Conservation (phyloP, 192 early-diverging fungal species). For the Globomyces pollinis-pini region DNA sequence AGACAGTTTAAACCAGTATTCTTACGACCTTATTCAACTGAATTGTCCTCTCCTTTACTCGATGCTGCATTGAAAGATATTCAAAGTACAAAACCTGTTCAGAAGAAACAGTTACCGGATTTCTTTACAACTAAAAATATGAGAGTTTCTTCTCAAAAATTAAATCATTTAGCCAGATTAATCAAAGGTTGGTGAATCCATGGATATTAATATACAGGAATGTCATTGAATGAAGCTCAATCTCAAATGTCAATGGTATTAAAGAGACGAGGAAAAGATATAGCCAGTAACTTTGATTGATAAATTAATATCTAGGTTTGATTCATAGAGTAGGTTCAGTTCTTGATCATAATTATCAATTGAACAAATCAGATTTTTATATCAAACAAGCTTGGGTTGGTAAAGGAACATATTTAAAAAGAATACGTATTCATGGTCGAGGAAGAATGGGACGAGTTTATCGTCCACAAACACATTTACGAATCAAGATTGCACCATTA, state of each 20-base stretch:
- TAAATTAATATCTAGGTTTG: no score
- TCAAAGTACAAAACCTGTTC: background rate
- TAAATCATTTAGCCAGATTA: slow-evolving; percentile 36
- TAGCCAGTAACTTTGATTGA: slow-evolving; percentile 12
- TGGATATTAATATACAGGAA: no score
- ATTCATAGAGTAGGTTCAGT: slow-evolving; percentile 21
- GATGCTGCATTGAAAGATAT: slow-evolving; percentile 16
- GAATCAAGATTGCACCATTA: slow-evolving; percentile 54
- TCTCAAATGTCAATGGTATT: slow-evolving; percentile 33
- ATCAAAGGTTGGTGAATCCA: no score
- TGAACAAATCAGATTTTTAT: slow-evolving; percentile 16
- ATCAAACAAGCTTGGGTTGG: slow-evolving; percentile 72
- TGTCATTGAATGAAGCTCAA: slow-evolving; percentile 30
- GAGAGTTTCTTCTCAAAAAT: slow-evolving; percentile 33
- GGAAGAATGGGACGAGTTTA: slow-evolving; percentile 73
- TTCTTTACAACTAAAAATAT: slow-evolving; percentile 26
- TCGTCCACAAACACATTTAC: slow-evolving; percentile 70
- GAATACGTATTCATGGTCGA: slow-evolving; percentile 68
- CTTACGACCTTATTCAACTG: background rate
- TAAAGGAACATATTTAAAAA: slow-evolving; percentile 67
- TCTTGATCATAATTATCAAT: slow-evolving; percentile 20
- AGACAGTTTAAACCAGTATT: no score
- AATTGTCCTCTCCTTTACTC: slow-evolving; percentile 15
- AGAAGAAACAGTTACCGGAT: background rate
- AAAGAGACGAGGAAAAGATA: slow-evolving; percentile 31